Evolutionary conservation across 2,329 filamentous ascomycete species (phyloP), one percentile per base, ranked within the genome.

Genomic region (Alternaria gaisen): DNA sequence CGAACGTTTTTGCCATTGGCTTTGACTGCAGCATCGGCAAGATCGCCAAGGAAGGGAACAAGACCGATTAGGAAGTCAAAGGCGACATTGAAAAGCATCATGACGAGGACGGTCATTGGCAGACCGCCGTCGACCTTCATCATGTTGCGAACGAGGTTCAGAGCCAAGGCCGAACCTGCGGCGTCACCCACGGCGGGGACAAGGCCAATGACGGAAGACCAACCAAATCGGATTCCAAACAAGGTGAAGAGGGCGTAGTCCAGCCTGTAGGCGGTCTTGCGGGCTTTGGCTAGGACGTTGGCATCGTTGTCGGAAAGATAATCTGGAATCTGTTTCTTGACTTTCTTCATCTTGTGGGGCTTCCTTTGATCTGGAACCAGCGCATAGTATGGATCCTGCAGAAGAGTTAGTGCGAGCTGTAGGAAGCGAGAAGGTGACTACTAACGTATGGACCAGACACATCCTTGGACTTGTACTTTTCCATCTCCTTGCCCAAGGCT

Each of bases 321-420:
- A 26, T 88, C 87, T 0, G 94, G 94, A 36, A 94, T 83, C 22
- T 92, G 91, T 81, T 96, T 97, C 82, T 91, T 92, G 75, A 90
- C 87, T 79, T 91, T 97, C 83, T 93, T 94, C 58, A 86, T 84
- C 77, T 93, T 96, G 71, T 87, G 88, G 26, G 89, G 88, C 55
- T 83, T 87, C 64, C 88, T 86, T 9, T 91, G 91, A 42, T 94
- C 90, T 22, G 90, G 88, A 36, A 97, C 88, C 68, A 88, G 85
- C 77, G 97, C 92, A 72, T 94, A 97, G 81, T 93, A 97, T 6
- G 94, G 93, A 76, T 98, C 94, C 92, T 97, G 72, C 47, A 30
- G 24, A 55, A 38, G 36, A 48, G 58, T 66, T 36, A 64, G 54
- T 50, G 28, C 28, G 26, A 28, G 57, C 46, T 34, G 56, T 44